phyloP scores from a whole-genome alignment of 495 filamentous ascomycete species.

The Penicillium mononematosum region DNA sequence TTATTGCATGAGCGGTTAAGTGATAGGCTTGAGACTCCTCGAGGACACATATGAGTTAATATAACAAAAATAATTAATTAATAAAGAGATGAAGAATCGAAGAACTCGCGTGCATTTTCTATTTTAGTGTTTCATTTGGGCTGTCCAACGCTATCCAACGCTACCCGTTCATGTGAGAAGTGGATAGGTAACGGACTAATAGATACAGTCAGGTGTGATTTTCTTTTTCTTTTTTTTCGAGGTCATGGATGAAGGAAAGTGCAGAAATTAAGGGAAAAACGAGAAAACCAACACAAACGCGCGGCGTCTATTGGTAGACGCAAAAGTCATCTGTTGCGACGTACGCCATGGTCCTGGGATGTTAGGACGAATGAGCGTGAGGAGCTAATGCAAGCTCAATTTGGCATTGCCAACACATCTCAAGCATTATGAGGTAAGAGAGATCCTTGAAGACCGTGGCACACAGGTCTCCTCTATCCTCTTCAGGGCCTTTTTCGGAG shows the following conservation, averaged over 20 bases:
- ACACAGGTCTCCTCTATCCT: slow-evolving; percentile 2
- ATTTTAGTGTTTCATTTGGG: slow-evolving; percentile 20
- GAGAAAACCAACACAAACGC: slow-evolving; percentile 32
- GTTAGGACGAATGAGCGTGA: slow-evolving; percentile 16
- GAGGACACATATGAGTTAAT: slow-evolving; percentile 23
- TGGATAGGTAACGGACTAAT: neutral
- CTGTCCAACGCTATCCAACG: neutral
- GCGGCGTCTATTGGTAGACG: slow-evolving; percentile 32
- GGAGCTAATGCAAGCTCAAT: slow-evolving; percentile 29
- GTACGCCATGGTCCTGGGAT: slow-evolving; percentile 26
- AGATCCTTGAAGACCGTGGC: neutral
- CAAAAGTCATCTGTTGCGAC: slow-evolving; percentile 28
- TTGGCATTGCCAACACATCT: slow-evolving; percentile 28
- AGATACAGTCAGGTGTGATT: slow-evolving; percentile 1
- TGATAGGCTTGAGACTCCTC: slow-evolving; percentile 19
- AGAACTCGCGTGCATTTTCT: slow-evolving; percentile 18
- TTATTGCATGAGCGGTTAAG: slow-evolving; percentile 20
- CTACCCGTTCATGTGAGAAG: slow-evolving; percentile 14
- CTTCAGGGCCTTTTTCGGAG: neutral
- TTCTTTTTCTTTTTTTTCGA: neutral
- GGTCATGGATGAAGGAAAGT: neutral
- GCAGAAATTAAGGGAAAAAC: slow-evolving; percentile 1
- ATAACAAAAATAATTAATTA: neutral
- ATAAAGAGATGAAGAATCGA: neutral
- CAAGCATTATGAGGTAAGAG: slow-evolving; percentile 13